Evolutionary conservation across 2,329 filamentous ascomycete genomes (phyloP), one percentile per base, ranked within the genome.

Genomic region (Akanthomyces dipterigenus): DNA sequence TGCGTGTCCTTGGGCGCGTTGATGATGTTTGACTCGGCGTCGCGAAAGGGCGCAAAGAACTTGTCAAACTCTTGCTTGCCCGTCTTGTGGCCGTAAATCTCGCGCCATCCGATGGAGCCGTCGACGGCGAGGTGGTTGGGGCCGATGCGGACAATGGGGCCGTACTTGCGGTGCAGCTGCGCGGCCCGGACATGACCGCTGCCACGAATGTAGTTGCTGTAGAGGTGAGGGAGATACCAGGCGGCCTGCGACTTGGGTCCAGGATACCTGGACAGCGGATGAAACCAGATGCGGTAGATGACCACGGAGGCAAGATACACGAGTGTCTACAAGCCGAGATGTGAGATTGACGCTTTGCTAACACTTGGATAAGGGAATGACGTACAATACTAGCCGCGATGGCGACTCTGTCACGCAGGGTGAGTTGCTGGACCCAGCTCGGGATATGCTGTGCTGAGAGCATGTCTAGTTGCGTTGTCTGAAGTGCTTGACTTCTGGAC

Each of bases 121-220:
- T 70, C 68, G 42, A 78, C 71, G 2, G 74, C 71, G 2, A 81
- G 68, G 18, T 73, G 69, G 20, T 74, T 72, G 0, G 78, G 78
- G 0, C 70, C 72, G n/a, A 77, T 69, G 1, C 78, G 73, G 14
- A 81, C 71, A 1, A 78, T 70, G 18, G 70, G 65, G 11, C 70
- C 71, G 48, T 72, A 72, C 46, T 67, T 67, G 14, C 57, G 64
- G 34, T 72, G 69, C 12, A 68, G n/a, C 62, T 53, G 60, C 66
- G 14, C 56, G 1, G 68, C 68, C 14, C 40, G 43, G 22, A 46
- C 14, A 14, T 46, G 43, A 12, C 43, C 43, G 22, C 26, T 24
- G 6, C 43, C 43, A 5, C 24, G 18, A 20, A 69, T 40, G 40
- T 67, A 54, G 26, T 51, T 64, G 5, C 55, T 20, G 28, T 67